Evolutionary conservation across 768 basidiomycete species (phyloP).

Genomic region (Boletus huronensis): DNA sequence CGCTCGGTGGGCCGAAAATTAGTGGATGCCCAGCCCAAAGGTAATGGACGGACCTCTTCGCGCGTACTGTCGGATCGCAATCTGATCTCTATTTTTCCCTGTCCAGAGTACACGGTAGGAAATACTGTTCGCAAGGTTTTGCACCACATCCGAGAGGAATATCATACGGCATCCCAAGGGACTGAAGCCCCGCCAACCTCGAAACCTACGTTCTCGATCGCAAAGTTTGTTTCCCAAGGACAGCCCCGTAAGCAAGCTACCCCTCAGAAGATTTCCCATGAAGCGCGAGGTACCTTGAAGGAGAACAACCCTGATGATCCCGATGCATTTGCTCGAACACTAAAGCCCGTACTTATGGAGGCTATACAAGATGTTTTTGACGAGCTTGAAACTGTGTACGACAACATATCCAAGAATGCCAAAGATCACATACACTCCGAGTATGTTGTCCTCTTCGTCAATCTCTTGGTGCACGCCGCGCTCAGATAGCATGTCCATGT

Average conservation of each 20-base stretch:
- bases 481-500: not conserved
- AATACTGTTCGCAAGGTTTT: slow-evolving; percentile 92
- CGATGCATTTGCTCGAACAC: slow-evolving; percentile 67
- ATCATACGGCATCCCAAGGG: slow-evolving; percentile 69
- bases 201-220: slow-evolving; percentile 60
- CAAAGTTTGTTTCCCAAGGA: slow-evolving; percentile 79
- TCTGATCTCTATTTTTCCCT: slow-evolving; percentile 3
- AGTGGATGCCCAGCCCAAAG: slow-evolving; percentile 93
- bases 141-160: slow-evolving; percentile 94
- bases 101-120: slow-evolving; percentile 85
- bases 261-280: slow-evolving; percentile 37
- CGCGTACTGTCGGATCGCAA: slow-evolving; percentile 3
- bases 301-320: slow-evolving; percentile 75
- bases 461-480: not conserved
- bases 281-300: slow-evolving; percentile 54
- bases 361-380: slow-evolving; percentile 96
- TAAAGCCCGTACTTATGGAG: slow-evolving; percentile 95
- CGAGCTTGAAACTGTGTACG: slow-evolving; percentile 93
- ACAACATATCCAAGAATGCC: slow-evolving; percentile 90
- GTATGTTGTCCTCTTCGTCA: slow-evolving; percentile 46
- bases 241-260: slow-evolving; percentile 54
- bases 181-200: slow-evolving; percentile 36
- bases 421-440: slow-evolving; percentile 98
- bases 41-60: slow-evolving; percentile 38
- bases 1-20: slow-evolving; percentile 75